Evolutionary conservation across 2,329 filamentous ascomycete genomes (phyloP).

Genomic region (Xylariaceae sp.): DNA sequence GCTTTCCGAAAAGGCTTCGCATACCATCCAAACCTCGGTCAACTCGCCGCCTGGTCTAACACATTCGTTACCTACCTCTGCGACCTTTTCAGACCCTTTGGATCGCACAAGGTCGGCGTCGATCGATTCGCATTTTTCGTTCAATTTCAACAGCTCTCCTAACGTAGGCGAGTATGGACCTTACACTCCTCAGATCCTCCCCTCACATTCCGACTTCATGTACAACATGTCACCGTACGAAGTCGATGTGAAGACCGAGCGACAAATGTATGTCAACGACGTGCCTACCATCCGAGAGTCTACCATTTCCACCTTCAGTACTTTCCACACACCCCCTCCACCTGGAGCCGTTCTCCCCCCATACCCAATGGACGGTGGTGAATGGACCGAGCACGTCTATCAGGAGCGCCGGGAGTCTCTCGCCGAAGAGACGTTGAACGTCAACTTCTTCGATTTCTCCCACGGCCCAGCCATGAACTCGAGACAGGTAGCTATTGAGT

Average conservation of each 20-base stretch:
- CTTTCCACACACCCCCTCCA: constrained; percentile 75
- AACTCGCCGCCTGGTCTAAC: constrained; percentile 73
- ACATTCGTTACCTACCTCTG: constrained; percentile 76
- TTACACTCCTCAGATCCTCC: constrained; percentile 60
- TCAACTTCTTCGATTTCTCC: constrained; percentile 79
- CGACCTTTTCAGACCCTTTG: constrained; percentile 71
- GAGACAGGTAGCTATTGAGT: constrained; percentile 69
- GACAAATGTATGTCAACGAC: constrained; percentile 90
- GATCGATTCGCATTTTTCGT: constrained; percentile 75
- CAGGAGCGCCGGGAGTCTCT: constrained; percentile 66
- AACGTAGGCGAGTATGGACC: constrained; percentile 50
- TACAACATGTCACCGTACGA: constrained; percentile 72
- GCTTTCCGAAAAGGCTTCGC: constrained; percentile 76
- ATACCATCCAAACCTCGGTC: constrained; percentile 50
- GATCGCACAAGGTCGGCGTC: constrained; percentile 72
- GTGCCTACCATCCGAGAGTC: constrained; percentile 81
- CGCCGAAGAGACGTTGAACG: constrained; percentile 61
- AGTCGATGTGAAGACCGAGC: constrained; percentile 92
- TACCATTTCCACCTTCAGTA: constrained; percentile 87
- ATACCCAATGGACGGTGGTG: constrained; percentile 58
- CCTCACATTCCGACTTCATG: constrained; percentile 51
- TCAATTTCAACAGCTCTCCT: constrained; percentile 66
- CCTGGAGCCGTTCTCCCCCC: constrained; percentile 62
- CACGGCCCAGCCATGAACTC: constrained; percentile 61
- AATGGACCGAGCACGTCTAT: constrained; percentile 69